phyloP scores from a whole-genome alignment of 768 basidiomycete genomes.

The Mycena rebaudengoi region DNA sequence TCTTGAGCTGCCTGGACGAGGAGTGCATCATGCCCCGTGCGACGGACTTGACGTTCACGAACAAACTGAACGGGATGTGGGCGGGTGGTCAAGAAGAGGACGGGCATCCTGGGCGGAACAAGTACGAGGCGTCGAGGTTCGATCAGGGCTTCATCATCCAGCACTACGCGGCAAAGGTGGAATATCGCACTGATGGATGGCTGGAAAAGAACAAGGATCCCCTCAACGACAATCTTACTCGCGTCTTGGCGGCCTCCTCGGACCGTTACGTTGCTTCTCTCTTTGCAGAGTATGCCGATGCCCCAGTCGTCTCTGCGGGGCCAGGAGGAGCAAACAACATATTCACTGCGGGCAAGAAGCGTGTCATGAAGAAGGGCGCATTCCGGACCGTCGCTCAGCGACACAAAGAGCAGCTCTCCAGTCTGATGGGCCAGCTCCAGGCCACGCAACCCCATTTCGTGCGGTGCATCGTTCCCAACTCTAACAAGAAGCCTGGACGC shows the following conservation, averaged over 20 bases:
- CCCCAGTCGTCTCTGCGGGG: constrained; percentile 32
- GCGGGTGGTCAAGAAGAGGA: constrained; percentile 57
- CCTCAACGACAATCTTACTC: constrained; percentile 93
- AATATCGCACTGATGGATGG: constrained; percentile 96
- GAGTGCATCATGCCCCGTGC: constrained; percentile 99
- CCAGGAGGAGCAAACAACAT: constrained; percentile 46
- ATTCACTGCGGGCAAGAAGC: constrained; percentile 68
- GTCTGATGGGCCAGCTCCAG: constrained; percentile 90
- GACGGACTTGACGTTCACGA: constrained; percentile 92
- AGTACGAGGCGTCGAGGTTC: constrained; percentile 89
- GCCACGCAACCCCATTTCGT: constrained; percentile 98
- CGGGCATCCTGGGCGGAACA: constrained; percentile 78
- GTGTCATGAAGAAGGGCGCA: constrained; percentile 90
- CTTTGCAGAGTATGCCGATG: constrained; percentile 83
- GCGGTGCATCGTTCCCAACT: constrained; percentile 96
- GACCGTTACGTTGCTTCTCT: constrained; percentile 84
- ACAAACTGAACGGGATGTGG: constrained; percentile 90
- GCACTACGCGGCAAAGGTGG: constrained; percentile 97
- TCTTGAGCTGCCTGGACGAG: constrained; percentile 93
- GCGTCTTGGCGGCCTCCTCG: constrained; percentile 83
- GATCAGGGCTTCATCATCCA: constrained; percentile 94
- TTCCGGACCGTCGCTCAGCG: constrained; percentile 96
- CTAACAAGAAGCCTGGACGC: constrained; percentile 87
- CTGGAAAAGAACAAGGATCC: constrained; percentile 99
- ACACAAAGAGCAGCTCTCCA: constrained; percentile 94